phyloP scores from a whole-genome alignment of 352 stramenopile genomes.

The Phytophthora aleatoria region DNA sequence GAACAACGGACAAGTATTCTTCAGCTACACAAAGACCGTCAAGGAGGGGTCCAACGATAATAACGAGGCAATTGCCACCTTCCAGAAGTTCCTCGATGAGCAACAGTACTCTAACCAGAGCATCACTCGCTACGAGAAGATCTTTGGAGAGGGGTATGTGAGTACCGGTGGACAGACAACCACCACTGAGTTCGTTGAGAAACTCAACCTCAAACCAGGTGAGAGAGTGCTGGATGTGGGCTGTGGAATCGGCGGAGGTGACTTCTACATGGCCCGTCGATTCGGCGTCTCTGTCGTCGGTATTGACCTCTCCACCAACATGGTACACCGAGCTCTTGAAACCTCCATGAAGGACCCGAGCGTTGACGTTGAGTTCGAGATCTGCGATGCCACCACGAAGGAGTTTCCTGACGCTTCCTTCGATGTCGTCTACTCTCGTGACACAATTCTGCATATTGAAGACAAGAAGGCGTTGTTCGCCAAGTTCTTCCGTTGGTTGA shows the following conservation, averaged over 20 bases:
- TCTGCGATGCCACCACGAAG: conserved; percentile 65
- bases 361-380: conserved; percentile 71
- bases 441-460: conserved; percentile 79
- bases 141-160: conserved; percentile 78
- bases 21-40: conserved; percentile 63
- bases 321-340: conserved; percentile 75
- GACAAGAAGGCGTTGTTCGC: conserved; percentile 64
- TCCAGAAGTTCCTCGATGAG: conserved; percentile 74
- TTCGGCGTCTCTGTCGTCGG: conserved; percentile 81
- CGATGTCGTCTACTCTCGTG: conserved; percentile 76
- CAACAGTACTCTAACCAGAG: conserved; percentile 76
- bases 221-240: conserved; percentile 89
- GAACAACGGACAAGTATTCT: conserved; percentile 84
- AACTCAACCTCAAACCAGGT: conserved; percentile 59
- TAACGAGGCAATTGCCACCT: conserved; percentile 48
- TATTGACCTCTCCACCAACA: conserved; percentile 80
- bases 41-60: conserved; percentile 35
- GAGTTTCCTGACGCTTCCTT: conserved; percentile 68
- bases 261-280: conserved; percentile 91
- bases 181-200: conserved; percentile 74
- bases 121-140: conserved; percentile 79
- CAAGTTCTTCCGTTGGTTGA: conserved; percentile 72
- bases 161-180: conserved; percentile 67
- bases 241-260: conserved; percentile 90
- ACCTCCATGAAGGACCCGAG: conserved; percentile 53